phyloP scores from a whole-genome alignment of 163 green algal genomes.

The Chlamydomonas reinhardtii region DNA sequence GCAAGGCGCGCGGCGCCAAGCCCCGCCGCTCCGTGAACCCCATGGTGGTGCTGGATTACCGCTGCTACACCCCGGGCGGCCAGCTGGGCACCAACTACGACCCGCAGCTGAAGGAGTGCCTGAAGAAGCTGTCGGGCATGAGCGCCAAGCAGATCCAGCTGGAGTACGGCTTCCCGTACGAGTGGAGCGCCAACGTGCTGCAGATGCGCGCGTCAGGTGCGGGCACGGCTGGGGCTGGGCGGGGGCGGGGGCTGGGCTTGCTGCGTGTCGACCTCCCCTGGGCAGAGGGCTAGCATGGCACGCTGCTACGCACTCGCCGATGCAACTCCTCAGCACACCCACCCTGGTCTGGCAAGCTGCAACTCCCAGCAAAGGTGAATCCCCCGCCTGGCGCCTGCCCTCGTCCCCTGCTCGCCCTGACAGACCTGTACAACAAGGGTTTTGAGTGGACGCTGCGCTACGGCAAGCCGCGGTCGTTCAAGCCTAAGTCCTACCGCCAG shows the following conservation, averaged over 20 bases:
- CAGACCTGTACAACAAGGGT: slow-evolving; percentile 64
- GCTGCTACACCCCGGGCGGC: slow-evolving; percentile 57
- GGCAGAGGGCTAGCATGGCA: too few relatives aligned
- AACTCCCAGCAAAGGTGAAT: too few relatives aligned
- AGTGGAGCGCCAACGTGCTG: slow-evolving; percentile 16
- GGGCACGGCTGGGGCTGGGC: background rate
- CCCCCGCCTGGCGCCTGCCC: too few relatives aligned
- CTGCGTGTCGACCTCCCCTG: too few relatives aligned
- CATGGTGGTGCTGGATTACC: slow-evolving; percentile 68
- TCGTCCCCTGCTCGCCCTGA: background rate
- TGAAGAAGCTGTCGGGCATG: slow-evolving; percentile 53
- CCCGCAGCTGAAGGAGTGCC: slow-evolving; percentile 50
- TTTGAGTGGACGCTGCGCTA: slow-evolving; percentile 63
- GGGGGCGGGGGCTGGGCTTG: background rate
- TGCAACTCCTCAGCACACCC: background rate
- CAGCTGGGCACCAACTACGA: slow-evolving; percentile 64
- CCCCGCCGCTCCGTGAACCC: slow-evolving; percentile 35
- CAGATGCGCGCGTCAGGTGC: slow-evolving; percentile 24
- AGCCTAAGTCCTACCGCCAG: slow-evolving; percentile 49
- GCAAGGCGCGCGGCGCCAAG: slow-evolving; percentile 44
- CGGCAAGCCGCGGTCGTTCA: slow-evolving; percentile 45
- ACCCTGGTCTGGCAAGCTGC: too few relatives aligned
- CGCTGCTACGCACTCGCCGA: too few relatives aligned
- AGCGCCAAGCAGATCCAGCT: slow-evolving; percentile 32
- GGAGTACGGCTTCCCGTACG: slow-evolving; percentile 52